These are phyloP conservation scores for Solanum arcanum DNA, from an alignment of 257 asterid genomes.

Conservation along the genomic window DNA sequence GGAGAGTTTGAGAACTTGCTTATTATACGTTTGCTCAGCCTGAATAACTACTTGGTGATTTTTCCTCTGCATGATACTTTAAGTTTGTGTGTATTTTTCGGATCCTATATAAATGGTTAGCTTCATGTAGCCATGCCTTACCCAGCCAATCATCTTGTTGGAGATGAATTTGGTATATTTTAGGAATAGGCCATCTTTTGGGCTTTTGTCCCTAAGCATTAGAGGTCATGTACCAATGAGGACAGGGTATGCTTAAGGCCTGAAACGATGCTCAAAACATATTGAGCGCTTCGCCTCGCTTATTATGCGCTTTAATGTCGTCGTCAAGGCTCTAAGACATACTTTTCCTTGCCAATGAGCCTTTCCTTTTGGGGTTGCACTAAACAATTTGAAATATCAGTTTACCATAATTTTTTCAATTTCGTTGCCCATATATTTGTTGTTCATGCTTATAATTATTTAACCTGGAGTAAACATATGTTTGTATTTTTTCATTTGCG, in stretches of 20 bases:
- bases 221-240: neutral
- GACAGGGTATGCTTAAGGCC: neutral
- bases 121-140: neutral
- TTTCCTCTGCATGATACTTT: neutral
- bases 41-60: neutral
- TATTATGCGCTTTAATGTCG: neutral
- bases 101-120: neutral
- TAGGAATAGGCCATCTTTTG: neutral
- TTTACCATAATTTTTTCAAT: neutral
- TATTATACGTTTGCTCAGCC: neutral
- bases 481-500: neutral
- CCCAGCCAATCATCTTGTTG: neutral
- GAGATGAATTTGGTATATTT: neutral
- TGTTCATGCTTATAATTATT: neutral
- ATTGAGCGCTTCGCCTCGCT: neutral
- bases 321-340: neutral
- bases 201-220: neutral
- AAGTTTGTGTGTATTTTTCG: neutral
- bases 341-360: neutral
- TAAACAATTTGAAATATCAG: neutral
- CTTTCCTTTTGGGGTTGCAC: neutral
- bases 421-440: neutral
- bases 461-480: neutral
- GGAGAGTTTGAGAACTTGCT: neutral
- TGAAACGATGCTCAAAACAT: neutral